These are phyloP conservation scores for Aschersonia sp. DNA, from an alignment of 2,329 filamentous ascomycete species.

Conservation along the genomic window DNA sequence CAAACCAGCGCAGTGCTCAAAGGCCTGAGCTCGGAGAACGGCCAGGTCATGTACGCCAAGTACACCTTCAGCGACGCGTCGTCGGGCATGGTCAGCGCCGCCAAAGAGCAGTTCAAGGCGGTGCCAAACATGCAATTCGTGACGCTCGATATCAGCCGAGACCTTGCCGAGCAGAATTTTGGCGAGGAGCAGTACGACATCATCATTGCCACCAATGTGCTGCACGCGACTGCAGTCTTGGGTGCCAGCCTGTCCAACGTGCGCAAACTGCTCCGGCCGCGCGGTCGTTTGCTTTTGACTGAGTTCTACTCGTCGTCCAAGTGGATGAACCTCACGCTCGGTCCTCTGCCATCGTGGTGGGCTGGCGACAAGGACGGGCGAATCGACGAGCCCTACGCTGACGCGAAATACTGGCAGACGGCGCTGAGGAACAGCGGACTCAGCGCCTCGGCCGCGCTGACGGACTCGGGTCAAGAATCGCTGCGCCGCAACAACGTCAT, in stretches of 20 bases:
- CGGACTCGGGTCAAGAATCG: too few relatives aligned
- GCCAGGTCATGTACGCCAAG: background rate
- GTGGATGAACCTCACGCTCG: background rate
- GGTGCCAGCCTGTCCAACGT: background rate
- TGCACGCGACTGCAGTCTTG: slow-evolving; percentile 20
- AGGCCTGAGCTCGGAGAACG: too few relatives aligned
- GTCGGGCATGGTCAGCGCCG: background rate
- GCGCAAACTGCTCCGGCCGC: slow-evolving; percentile 4
- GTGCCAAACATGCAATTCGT: background rate
- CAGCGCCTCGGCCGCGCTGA: too few relatives aligned
- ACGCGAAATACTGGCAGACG: background rate
- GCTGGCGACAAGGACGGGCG: slow-evolving; percentile 1
- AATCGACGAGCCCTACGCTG: background rate
- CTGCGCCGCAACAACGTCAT: too few relatives aligned
- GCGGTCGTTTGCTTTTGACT: slow-evolving; percentile 2
- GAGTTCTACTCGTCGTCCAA: slow-evolving; percentile 1
- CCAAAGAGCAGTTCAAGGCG: background rate
- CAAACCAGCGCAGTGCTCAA: too few relatives aligned
- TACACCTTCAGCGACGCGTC: background rate
- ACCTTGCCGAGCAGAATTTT: slow-evolving; percentile 16
- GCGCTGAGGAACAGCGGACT: too few relatives aligned
- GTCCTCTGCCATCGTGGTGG: slow-evolving; percentile 2
- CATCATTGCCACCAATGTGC: slow-evolving; percentile 19
- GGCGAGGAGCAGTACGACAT: slow-evolving; percentile 17
- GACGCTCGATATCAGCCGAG: slow-evolving; percentile 10